A percentile compares a stretch with the other conserved stretches of the same genome.
Evolutionary conservation across 2,329 filamentous ascomycete species (phyloP).

Genomic region (Chaetomium olivaceum): DNA sequence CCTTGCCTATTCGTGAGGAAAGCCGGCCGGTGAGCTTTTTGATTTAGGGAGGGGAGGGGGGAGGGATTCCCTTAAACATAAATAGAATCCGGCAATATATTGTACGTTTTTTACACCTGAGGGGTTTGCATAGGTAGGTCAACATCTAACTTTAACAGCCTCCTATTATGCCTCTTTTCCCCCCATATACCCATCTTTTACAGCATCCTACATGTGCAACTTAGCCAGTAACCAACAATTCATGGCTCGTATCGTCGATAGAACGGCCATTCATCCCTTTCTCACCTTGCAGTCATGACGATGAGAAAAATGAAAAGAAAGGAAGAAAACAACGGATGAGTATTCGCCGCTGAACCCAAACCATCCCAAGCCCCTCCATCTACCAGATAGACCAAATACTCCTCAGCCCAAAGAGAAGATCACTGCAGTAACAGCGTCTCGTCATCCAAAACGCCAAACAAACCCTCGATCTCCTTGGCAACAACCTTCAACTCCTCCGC

Average conservation of each 20-base stretch:
- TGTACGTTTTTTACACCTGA: no score
- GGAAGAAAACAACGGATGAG: not conserved
- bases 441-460: constrained; percentile 65
- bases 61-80: no score
- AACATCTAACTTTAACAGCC: not conserved
- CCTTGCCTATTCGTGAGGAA: no score
- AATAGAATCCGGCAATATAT: no score
- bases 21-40: no score
- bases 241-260: not conserved
- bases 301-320: not conserved
- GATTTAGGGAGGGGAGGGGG: no score
- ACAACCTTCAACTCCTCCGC: constrained; percentile 64
- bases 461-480: constrained; percentile 59
- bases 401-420: constrained; percentile 6
- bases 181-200: not conserved
- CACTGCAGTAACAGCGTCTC: constrained; percentile 60
- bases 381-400: not conserved
- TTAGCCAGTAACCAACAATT: not conserved
- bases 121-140: no score
- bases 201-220: not conserved
- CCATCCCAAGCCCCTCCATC: not conserved
- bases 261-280: not conserved
- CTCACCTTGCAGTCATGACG: not conserved
- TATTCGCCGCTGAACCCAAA: not conserved
- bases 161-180: not conserved